Evolutionary conservation across 768 basidiomycete species (phyloP).

Genomic region (Auricularia heimuer): DNA sequence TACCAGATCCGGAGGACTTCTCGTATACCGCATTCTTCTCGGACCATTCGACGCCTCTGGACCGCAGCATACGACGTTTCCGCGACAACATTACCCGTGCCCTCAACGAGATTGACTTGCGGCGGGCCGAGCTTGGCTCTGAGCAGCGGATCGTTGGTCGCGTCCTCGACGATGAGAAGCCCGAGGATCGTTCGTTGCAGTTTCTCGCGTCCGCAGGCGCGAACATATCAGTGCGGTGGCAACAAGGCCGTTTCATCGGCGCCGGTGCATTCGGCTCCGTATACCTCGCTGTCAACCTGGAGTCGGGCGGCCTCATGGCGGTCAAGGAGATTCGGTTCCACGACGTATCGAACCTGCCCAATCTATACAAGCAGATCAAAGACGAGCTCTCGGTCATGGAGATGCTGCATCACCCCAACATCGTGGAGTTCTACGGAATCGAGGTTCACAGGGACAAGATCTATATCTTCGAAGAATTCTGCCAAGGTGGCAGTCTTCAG

Average conservation of each 20-base stretch:
- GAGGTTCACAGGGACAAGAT: constrained; percentile 98
- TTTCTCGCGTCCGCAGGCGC: constrained; percentile 94
- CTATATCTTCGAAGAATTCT: constrained; percentile 98
- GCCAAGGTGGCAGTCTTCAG: constrained; percentile 89
- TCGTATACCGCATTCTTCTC: background rate
- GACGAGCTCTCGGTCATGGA: constrained; percentile 98
- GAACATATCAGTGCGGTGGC: constrained; percentile 94
- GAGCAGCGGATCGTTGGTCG: constrained; percentile 78
- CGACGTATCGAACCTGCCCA: constrained; percentile 80
- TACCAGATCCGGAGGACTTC: constrained; percentile 10
- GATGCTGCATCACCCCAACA: constrained; percentile 92
- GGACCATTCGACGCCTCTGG: constrained; percentile 18
- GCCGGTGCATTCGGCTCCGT: constrained; percentile 99
- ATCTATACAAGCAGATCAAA: constrained; percentile 83
- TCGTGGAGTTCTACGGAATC: constrained; percentile 97
- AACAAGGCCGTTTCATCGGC: constrained; percentile 96
- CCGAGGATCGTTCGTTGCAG: constrained; percentile 87
- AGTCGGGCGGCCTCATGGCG: constrained; percentile 93
- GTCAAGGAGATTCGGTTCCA: constrained; percentile 99
- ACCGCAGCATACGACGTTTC: constrained; percentile 58
- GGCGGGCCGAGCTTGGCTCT: constrained; percentile 46
- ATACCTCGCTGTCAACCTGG: constrained; percentile 95
- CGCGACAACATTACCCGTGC: constrained; percentile 63
- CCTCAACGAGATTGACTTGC: constrained; percentile 54
- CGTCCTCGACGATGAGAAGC: constrained; percentile 86